Evolutionary conservation across 2,329 filamentous ascomycete genomes (phyloP).

Genomic region (Colletotrichum paranaense): DNA sequence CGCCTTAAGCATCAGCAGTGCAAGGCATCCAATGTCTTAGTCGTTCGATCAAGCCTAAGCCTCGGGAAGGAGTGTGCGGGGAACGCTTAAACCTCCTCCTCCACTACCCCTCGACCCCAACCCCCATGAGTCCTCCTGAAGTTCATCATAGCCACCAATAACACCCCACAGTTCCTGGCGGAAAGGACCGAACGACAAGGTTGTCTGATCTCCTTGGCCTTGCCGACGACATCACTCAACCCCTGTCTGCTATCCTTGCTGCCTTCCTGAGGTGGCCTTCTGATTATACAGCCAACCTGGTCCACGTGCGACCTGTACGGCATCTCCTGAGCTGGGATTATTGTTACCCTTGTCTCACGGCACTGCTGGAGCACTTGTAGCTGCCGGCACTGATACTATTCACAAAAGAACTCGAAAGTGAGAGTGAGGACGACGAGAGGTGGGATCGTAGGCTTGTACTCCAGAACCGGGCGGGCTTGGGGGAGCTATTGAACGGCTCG

Average conservation of each 20-base stretch:
- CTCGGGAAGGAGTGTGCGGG: conserved; percentile 29
- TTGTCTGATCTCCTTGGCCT: conserved; percentile 31
- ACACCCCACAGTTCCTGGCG: conserved; percentile 19
- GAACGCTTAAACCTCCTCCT: conserved; percentile 16
- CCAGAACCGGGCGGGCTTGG: not conserved
- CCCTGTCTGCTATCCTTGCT: conserved; percentile 18
- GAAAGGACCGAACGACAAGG: conserved; percentile 30
- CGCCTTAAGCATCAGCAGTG: conserved; percentile 4
- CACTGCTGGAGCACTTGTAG: not conserved
- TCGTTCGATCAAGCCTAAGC: conserved; percentile 25
- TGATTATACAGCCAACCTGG: not conserved
- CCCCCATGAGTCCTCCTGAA: not conserved
- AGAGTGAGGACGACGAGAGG: not conserved
- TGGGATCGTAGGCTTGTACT: not conserved
- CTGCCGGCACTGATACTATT: not conserved
- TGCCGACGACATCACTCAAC: conserved; percentile 24
- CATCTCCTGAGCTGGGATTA: conserved; percentile 1
- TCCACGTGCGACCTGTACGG: conserved; percentile 12
- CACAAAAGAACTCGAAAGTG: not conserved
- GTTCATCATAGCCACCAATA: conserved; percentile 20
- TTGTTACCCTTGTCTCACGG: not conserved
- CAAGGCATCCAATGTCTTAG: conserved; percentile 15
- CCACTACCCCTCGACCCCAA: conserved; percentile 10
- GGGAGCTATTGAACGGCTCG: not conserved
- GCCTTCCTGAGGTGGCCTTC: not conserved